phyloP scores from a whole-genome alignment of 169 alveolate genomes.

The Perkinsus marinus region DNA sequence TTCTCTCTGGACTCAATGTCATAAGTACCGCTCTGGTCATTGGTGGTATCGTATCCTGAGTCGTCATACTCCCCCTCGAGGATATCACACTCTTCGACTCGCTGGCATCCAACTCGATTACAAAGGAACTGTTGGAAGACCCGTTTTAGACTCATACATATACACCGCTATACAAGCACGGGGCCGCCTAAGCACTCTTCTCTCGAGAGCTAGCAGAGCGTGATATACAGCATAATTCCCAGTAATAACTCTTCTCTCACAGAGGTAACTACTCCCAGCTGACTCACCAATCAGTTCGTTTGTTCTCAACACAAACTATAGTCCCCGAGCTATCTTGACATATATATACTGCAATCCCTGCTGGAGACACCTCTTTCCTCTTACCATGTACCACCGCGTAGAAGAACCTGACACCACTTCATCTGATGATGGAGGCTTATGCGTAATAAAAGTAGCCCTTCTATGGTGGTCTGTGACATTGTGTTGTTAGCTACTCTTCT shows the following conservation, averaged over 20 bases:
- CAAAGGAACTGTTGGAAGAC: background rate
- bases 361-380: background rate
- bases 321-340: background rate
- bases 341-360: background rate
- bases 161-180: too few relatives aligned
- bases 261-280: too few relatives aligned
- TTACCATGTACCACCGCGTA: background rate
- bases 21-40: background rate
- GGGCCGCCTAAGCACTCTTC: too few relatives aligned
- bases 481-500: too few relatives aligned
- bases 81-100: background rate
- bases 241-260: too few relatives aligned
- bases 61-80: background rate
- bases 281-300: background rate
- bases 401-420: background rate
- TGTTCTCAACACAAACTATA: background rate
- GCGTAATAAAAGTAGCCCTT: too few relatives aligned
- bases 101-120: background rate
- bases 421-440: too few relatives aligned
- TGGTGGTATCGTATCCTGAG: background rate
- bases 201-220: too few relatives aligned
- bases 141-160: background rate
- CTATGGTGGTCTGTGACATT: too few relatives aligned
- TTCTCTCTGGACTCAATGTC: background rate
- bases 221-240: too few relatives aligned